phyloP scores from a whole-genome alignment of 2,329 filamentous ascomycete species.

The Penicillium oxalicum region DNA sequence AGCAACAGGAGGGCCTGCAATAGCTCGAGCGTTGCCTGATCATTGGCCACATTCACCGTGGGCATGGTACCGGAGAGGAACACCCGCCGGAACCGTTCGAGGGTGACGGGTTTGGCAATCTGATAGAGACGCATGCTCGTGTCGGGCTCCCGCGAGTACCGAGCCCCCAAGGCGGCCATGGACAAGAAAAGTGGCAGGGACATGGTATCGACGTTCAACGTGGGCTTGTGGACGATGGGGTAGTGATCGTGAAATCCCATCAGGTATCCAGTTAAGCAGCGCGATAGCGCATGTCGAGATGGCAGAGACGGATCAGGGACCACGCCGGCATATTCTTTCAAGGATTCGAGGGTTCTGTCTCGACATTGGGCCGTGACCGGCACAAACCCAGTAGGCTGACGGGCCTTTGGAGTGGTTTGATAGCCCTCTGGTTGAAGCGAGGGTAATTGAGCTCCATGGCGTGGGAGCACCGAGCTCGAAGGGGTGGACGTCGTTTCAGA shows the following conservation, averaged over 20 bases:
- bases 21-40: slow-evolving; percentile 24
- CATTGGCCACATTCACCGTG: slow-evolving; percentile 13
- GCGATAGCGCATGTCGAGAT: slow-evolving; percentile 29
- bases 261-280: slow-evolving; percentile 30
- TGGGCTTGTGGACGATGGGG: slow-evolving; percentile 30
- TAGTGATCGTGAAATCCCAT: slow-evolving; percentile 32
- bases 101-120: slow-evolving; percentile 27
- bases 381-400: slow-evolving; percentile 25
- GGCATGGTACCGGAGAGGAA: slow-evolving; percentile 19
- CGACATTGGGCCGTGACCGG: slow-evolving; percentile 28
- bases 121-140: slow-evolving; percentile 29
- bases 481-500: slow-evolving; percentile 17
- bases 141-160: slow-evolving; percentile 30
- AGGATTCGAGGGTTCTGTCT: slow-evolving; percentile 20
- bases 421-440: slow-evolving; percentile 30
- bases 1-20: slow-evolving; percentile 26
- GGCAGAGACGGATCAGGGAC: slow-evolving; percentile 23
- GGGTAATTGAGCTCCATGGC: slow-evolving; percentile 29
- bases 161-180: slow-evolving; percentile 29
- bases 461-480: slow-evolving; percentile 28
- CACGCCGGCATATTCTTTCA: slow-evolving; percentile 25
- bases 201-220: slow-evolving; percentile 22
- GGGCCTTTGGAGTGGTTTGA: slow-evolving; percentile 19
- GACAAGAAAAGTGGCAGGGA: slow-evolving; percentile 24
- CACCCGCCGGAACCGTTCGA: slow-evolving; percentile 28